phyloP scores from a whole-genome alignment of 352 stramenopile genomes.

The Phytophthora pistaciae region DNA sequence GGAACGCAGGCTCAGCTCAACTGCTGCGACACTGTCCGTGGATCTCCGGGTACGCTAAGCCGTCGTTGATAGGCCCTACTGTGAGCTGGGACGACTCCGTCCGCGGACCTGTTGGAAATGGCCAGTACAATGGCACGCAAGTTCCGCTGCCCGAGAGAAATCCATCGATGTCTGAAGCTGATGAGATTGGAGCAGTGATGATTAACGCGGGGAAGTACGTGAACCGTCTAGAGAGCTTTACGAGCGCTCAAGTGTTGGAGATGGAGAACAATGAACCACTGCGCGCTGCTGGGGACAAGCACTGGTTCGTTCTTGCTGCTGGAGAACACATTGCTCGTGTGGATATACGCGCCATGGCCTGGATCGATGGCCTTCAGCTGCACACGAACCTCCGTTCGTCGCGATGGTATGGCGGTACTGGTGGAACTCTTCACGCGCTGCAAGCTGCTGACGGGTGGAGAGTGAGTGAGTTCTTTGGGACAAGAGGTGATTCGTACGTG shows the following conservation, averaged over 20 bases:
- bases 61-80: conserved; percentile 41
- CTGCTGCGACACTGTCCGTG: conserved; percentile 61
- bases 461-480: conserved; percentile 66
- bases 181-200: conserved; percentile 56
- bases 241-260: conserved; percentile 48
- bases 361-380: conserved; percentile 73
- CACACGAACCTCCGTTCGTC: conserved; percentile 68
- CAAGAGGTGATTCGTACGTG: conserved; percentile 54
- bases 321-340: conserved; percentile 63
- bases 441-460: conserved; percentile 46
- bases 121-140: conserved; percentile 52
- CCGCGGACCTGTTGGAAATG: conserved; percentile 56
- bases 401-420: conserved; percentile 71
- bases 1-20: conserved; percentile 63
- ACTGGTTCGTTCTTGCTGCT: conserved; percentile 54
- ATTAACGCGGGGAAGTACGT: conserved; percentile 54
- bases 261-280: conserved; percentile 28
- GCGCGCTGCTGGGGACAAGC: conserved; percentile 36
- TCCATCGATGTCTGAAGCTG: conserved; percentile 11
- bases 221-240: conserved; percentile 51
- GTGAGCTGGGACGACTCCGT: conserved; percentile 57
- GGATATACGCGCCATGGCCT: conserved; percentile 64
- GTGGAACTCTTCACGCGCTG: conserved; percentile 54
- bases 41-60: conserved; percentile 51
- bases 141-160: conserved; percentile 38